phyloP scores from a whole-genome alignment of 2,329 filamentous ascomycete species.

The Talaromyces islandicus region DNA sequence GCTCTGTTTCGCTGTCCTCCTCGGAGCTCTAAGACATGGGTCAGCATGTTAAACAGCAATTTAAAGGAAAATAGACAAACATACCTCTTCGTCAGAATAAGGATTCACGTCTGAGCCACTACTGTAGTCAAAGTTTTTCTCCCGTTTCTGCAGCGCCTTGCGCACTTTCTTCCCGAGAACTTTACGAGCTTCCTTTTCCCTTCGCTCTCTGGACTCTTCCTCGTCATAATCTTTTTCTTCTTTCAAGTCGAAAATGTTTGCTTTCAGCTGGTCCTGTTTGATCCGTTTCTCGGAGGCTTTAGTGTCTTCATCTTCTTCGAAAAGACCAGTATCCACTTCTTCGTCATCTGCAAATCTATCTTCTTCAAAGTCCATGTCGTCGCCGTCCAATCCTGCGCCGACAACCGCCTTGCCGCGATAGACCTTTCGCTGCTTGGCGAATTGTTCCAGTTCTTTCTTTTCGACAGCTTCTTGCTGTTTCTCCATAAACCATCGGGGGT shows the following conservation, averaged over 20 bases:
- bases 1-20: constrained; percentile 57
- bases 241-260: constrained; percentile 75
- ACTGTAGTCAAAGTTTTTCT: constrained; percentile 82
- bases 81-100: constrained; percentile 49
- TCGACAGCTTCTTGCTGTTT: constrained; percentile 46
- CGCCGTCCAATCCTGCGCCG: constrained; percentile 51
- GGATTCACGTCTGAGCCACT: constrained; percentile 59
- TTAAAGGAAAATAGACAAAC: constrained; percentile 14
- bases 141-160: constrained; percentile 76
- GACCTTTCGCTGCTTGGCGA: constrained; percentile 41
- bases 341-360: constrained; percentile 83
- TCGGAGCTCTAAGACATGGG: constrained; percentile 46
- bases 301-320: constrained; percentile 76
- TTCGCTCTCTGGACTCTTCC: constrained; percentile 57
- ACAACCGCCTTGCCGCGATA: constrained; percentile 41
- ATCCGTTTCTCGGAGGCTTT: constrained; percentile 68
- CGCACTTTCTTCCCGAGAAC: constrained; percentile 69
- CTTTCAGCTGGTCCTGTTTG: constrained; percentile 75
- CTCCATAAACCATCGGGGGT: constrained; percentile 74
- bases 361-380: constrained; percentile 64
- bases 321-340: constrained; percentile 64
- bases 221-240: constrained; percentile 66
- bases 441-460: constrained; percentile 57
- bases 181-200: constrained; percentile 62
- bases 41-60: constrained; percentile 2